Conservation (phyloP, 1,284 basidiomycete species). For the Ganoderma lucidum region DNA sequence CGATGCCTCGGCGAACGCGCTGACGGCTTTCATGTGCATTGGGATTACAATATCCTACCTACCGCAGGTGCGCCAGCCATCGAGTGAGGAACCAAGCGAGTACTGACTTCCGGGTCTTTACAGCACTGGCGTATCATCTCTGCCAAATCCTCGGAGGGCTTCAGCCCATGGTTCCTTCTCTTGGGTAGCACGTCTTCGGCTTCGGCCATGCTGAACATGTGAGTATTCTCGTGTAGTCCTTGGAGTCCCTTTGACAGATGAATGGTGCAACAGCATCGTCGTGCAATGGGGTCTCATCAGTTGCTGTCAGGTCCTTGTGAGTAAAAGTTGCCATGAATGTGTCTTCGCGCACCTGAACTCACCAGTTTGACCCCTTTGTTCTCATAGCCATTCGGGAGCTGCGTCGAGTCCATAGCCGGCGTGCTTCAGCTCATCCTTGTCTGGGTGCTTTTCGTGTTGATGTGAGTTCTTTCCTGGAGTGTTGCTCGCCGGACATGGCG, state of each 20-base stretch:
- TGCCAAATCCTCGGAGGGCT: slow-evolving; percentile 83
- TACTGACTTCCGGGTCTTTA: neutral
- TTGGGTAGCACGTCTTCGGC: slow-evolving; percentile 89
- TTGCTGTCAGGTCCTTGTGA: slow-evolving; percentile 82
- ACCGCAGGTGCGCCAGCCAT: slow-evolving; percentile 73
- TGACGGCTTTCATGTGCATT: slow-evolving; percentile 78
- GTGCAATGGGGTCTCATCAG: slow-evolving; percentile 89
- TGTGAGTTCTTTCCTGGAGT: slow-evolving; percentile 61
- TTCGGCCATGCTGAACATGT: slow-evolving; percentile 87
- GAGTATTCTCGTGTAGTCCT: slow-evolving; percentile 35
- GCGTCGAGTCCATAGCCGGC: slow-evolving; percentile 86
- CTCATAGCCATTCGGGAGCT: slow-evolving; percentile 67
- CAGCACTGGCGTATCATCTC: slow-evolving; percentile 81
- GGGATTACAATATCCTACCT: slow-evolving; percentile 90
- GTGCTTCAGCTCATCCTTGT: slow-evolving; percentile 86
- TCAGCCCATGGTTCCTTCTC: slow-evolving; percentile 94
- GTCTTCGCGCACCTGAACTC: neutral
- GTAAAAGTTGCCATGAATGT: slow-evolving; percentile 40
- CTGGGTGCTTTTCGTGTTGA: slow-evolving; percentile 87
- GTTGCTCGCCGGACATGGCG: too few species aligned
- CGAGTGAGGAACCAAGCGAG: neutral
- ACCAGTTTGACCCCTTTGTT: slow-evolving; percentile 39
- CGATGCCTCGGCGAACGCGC: slow-evolving; percentile 77
- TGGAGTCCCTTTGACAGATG: neutral
- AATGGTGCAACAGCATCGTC: slow-evolving; percentile 61